Evolutionary conservation across 805 yeast genomes (phyloP).

Genomic region (Sugiyamaella lignohabitans): DNA sequence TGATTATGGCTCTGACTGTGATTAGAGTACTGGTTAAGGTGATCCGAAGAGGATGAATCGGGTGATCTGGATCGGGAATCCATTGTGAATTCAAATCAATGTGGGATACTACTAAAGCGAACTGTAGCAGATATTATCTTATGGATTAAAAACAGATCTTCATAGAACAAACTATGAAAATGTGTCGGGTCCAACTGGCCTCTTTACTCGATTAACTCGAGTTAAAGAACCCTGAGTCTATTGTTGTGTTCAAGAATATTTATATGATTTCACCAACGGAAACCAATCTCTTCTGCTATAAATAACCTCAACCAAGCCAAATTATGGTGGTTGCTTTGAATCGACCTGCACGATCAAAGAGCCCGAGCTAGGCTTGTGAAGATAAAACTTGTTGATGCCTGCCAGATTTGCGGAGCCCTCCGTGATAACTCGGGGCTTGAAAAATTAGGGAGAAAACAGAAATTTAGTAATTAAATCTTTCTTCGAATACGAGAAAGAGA

Average conservation of each 20-base stretch:
- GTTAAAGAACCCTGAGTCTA: constrained; percentile 9
- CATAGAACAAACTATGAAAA: neutral
- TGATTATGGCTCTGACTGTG: neutral
- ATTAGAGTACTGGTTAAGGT: neutral
- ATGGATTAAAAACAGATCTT: no score
- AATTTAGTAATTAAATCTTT: no score
- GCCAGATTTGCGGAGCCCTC: constrained; percentile 22
- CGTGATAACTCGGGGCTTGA: neutral
- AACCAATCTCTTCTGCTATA: neutral
- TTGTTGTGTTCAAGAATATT: no score
- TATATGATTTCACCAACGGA: no score
- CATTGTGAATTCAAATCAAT: no score
- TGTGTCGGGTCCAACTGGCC: constrained; percentile 6
- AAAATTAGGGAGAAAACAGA: neutral
- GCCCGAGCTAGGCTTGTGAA: constrained; percentile 20
- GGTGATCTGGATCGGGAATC: constrained; percentile 3
- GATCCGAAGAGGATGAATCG: neutral
- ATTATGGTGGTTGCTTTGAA: constrained; percentile 28
- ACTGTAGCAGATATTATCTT: no score
- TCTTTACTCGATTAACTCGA: constrained; percentile 10
- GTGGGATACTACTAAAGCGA: no score
- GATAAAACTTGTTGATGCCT: constrained; percentile 7
- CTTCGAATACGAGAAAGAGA: neutral
- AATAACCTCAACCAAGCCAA: constrained; percentile 5
- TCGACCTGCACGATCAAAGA: constrained; percentile 19